A percentile compares a stretch with the other conserved stretches of the same genome.
Evolutionary conservation across 1,139 yeast genomes (phyloP).

Genomic region (Kurtzmaniella quercitrusa): DNA sequence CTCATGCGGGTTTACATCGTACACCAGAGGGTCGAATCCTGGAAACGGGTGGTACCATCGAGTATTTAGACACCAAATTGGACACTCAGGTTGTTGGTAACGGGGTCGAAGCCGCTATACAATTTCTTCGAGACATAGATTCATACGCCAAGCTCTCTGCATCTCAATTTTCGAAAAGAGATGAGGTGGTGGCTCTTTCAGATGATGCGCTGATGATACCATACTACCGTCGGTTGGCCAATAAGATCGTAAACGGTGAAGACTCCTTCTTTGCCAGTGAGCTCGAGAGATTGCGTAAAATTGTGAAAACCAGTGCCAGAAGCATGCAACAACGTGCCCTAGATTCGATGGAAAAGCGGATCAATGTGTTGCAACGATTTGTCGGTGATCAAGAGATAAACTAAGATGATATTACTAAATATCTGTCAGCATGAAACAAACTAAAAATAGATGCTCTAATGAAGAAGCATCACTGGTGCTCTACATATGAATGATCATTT

Average conservation of each 20-base stretch:
- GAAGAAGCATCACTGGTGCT: neutral
- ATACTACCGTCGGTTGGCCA: slow-evolving; percentile 51
- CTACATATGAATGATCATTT: too few species aligned
- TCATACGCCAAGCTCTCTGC: slow-evolving; percentile 5
- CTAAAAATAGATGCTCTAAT: too few species aligned
- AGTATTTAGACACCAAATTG: slow-evolving; percentile 35
- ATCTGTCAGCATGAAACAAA: too few species aligned
- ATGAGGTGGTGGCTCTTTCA: slow-evolving; percentile 12
- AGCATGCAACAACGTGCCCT: slow-evolving; percentile 28
- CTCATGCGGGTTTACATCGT: slow-evolving; percentile 50
- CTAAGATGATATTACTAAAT: neutral
- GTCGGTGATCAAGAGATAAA: neutral
- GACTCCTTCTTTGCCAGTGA: slow-evolving; percentile 48
- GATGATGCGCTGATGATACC: slow-evolving; percentile 17
- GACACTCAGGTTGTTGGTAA: slow-evolving; percentile 14
- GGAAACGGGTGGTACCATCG: slow-evolving; percentile 52
- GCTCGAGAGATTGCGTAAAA: slow-evolving; percentile 42
- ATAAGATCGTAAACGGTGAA: slow-evolving; percentile 48
- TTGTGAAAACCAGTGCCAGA: slow-evolving; percentile 36
- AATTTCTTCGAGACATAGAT: slow-evolving; percentile 9
- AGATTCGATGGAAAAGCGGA: slow-evolving; percentile 46
- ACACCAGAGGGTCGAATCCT: slow-evolving; percentile 45
- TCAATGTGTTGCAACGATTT: slow-evolving; percentile 37
- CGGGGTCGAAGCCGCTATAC: slow-evolving; percentile 9
- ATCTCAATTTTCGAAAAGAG: slow-evolving; percentile 3